A percentile compares a stretch with the other conserved stretches of the same genome.
phyloP scores from a whole-genome alignment of 345 rosid species.

The Brassica napus region Da-Ae NC_063435.1:10502001-10502500 shows the following conservation, averaged over 20 bases:
- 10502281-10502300: conserved; percentile 10
- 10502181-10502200: conserved; percentile 29
- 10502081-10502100: background rate
- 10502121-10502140: conserved; percentile 5
- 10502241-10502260: conserved; percentile 21
- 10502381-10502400: background rate
- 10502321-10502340: background rate
- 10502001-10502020: background rate
- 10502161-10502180: conserved; percentile 32
- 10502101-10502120: conserved; percentile 24
- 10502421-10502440: conserved; percentile 11
- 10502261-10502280: background rate
- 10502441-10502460: background rate
- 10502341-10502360: too few species aligned
- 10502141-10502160: conserved; percentile 31
- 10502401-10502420: background rate
- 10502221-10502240: background rate
- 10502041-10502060: background rate
- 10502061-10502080: background rate
- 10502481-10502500: background rate
- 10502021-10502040: background rate
- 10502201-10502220: conserved; percentile 21
- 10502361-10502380: too few species aligned
- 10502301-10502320: background rate
- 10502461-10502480: background rate